Evolutionary conservation across 164 flowering plant species (phyloP).

Genomic region (Dillenia suffruticosa): DNA sequence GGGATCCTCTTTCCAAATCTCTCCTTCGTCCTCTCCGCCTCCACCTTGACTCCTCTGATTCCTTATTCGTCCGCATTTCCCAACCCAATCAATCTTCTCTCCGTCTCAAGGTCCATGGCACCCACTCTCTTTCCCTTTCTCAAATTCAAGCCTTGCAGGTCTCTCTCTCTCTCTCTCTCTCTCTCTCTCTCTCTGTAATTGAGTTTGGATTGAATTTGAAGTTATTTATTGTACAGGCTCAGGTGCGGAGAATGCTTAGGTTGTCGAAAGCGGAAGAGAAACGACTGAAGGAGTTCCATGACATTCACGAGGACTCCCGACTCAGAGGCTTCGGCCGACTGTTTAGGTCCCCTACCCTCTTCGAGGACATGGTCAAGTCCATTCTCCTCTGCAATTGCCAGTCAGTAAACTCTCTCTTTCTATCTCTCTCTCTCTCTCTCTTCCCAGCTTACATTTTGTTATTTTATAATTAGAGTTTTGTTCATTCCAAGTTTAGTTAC

Average conservation of each 20-base stretch:
- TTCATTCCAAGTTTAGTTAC: too few relatives aligned
- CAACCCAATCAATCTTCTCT: conserved; percentile 14
- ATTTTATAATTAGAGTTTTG: too few relatives aligned
- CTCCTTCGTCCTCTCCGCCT: conserved; percentile 39
- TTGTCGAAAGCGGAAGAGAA: conserved; percentile 32
- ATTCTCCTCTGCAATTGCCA: conserved; percentile 64
- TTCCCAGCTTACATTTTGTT: too few relatives aligned
- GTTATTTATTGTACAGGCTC: conserved; percentile 15
- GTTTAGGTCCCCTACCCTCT: conserved; percentile 53
- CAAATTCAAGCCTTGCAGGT: background rate
- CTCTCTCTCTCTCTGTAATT: conserved; percentile 6
- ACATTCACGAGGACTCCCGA: conserved; percentile 23
- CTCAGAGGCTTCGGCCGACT: conserved; percentile 43
- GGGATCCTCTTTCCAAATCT: conserved; percentile 32
- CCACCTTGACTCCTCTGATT: conserved; percentile 4
- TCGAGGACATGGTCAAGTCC: conserved; percentile 64
- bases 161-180: conserved; percentile 3
- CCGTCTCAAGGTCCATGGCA: background rate
- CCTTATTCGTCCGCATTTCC: conserved; percentile 24
- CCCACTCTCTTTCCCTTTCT: too few relatives aligned
- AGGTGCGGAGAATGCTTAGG: conserved; percentile 52
- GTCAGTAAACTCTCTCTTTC: conserved; percentile 13
- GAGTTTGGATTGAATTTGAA: background rate
- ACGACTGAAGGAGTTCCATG: conserved; percentile 28
- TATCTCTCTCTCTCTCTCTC: too few relatives aligned